Evolutionary conservation across 257 asterid genomes (phyloP), one percentile per base, ranked within the genome.

Genomic region (Coffea canephora): DNA sequence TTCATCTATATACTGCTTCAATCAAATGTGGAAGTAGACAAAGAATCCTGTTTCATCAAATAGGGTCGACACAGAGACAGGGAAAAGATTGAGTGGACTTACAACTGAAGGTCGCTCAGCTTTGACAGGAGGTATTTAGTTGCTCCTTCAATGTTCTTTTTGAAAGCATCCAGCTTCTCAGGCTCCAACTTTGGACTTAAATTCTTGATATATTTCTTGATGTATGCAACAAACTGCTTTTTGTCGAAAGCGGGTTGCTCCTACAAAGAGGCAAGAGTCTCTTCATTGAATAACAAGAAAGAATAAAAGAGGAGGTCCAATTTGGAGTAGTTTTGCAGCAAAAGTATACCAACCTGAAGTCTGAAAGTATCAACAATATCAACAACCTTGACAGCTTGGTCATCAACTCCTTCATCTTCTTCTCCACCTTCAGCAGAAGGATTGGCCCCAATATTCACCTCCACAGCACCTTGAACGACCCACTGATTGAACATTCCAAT

Each of bases 371-470:
- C 95, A 2, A 87, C 87, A 46, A 91, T 86, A 73, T 90, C 93
- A 0, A 91, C 93, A 23, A 91, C 96, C 85, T 87, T 90, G 7
- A 79, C 86, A 7, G 88, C 87, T 83, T 84, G 85, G 76, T 90
- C 94, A 4, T 90, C 89, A 3, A 91, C 94, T 0, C 91, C 91
- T 82, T 91, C 94, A 25, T 90, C 94, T 31, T 84, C 93, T 0
- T 79, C 94, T 0, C 76, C 91, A n/a, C 93, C 94, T 82, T 91
- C 96, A 0, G 96, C 91, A 6, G 93, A 92, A 41, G 97, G 95
- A 74, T 91, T 91, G 7, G 93, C 97, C 45, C 97, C 93, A 70
- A 89, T 90, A 66, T 91, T 85, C 13, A 90, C 91, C 76, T 84
- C 74, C 41, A 88, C 73, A 4, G 95, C 90, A 8, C 95, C 97